Evolutionary conservation across 2,329 filamentous ascomycete species (phyloP), one percentile per base, ranked within the genome.

Genomic region (Diaporthe eres): DNA sequence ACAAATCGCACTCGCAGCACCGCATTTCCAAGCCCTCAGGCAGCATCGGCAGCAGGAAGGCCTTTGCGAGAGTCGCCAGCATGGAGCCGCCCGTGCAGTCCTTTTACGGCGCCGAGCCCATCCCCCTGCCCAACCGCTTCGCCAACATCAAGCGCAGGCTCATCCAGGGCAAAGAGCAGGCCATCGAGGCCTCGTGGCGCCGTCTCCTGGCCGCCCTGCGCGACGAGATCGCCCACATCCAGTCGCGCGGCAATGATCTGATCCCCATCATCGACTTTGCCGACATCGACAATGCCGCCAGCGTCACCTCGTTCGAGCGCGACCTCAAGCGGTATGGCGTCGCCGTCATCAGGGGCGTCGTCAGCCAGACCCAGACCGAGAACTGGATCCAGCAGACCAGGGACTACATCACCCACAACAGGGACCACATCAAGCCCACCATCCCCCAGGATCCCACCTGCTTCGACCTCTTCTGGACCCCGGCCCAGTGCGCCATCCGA

Each of bases 391-490:
- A 87, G 63, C 88, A 91, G 79, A 89, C 91, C 15, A 87, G 89
- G 78, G 85, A 88, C 57, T 94, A 94, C 80, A 87, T 92, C 58
- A 87, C 86, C 28, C 88, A 87, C 77, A 84, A 86, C 79, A 83
- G 74, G 15, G 76, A 86, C 76, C 82, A 85, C 75, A 86, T 87
- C 79, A 88, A 86, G 81, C 89, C 88, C 65, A 92, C 92, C 39
- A 89, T 89, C 0, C 86, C 88, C 0, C 89, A 91, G 78, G 90
- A 92, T 55, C 92, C 92, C 7, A 91, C 92, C 1, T 94, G 93
- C 71, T 94, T 92, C 83, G 92, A 94, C 82, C 89, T 94, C 80
- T 94, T 94, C 84, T 94, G 92, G 93, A 92, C 92, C 7, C 92
- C 92, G 0, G 90, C 92, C 1, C 93, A 94, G 83, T 88, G 93